Evolutionary conservation across 139 green algal genomes (phyloP), one percentile per base, ranked within the genome.

Genomic region (Auxenochlorella pyrenoidosa): DNA sequence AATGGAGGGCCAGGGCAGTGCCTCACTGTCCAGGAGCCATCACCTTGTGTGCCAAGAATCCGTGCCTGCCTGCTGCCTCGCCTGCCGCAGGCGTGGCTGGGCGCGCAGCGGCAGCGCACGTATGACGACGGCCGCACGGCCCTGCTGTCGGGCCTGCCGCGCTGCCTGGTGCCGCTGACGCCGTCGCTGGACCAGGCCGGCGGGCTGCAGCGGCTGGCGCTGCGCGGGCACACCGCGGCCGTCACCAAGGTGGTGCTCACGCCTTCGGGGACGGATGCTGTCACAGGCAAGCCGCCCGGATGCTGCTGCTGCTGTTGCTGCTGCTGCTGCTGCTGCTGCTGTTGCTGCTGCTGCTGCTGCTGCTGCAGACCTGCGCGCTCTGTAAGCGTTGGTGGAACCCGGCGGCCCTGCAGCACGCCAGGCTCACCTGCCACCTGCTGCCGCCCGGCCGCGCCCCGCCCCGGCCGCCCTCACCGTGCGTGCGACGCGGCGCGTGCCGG

Each of bases 101-200:
- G n/a, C n/a, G 63, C 47, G 54, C 91, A 89, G 83, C 60, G 89
- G 21, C 43, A 43, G 32, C 59, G 36, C 3, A 22, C 71, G 32
- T 84, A 63, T 41, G 38, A 71, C 1, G 88, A 66, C n/a, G 38
- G 38, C 36, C 54, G 40, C 36, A 18, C 32, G 18, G 2, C 75
- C 21, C n/a, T 41, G 43, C 47, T 28, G 70, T 68, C 60, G 36
- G 43, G 38, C 86, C 79, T 70, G 77, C 83, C 66, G 36, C 88
- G 60, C 36, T 94, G 83, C 86, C 90, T 98, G 40, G 73, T 94
- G 78, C 91, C 91, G 0, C 88, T 88, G 2, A 94, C 92, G 3
- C 89, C 95, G 36, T 96, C 90, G 60, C 88, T 98, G 19, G 89
- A 94, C 84, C 96, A 98, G 85, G 96, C 95, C 13, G 95, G 95